Conservation (phyloP, 345 rosid species). For the Arabidopsis thaliana region DNA sequence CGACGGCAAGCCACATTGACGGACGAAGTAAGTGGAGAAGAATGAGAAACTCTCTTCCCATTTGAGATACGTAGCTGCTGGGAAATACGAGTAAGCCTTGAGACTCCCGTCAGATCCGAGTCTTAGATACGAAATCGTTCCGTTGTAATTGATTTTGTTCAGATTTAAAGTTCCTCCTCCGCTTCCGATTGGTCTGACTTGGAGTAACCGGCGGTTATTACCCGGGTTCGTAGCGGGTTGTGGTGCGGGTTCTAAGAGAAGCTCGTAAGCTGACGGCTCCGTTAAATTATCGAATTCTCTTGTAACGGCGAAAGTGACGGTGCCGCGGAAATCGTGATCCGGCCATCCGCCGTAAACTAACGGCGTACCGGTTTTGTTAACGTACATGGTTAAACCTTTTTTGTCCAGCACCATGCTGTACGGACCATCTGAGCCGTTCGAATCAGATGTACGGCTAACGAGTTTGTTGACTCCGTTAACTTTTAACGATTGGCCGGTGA, state of each 20-base stretch:
- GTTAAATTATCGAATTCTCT: slow-evolving; percentile 16
- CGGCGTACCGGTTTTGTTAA: slow-evolving; percentile 48
- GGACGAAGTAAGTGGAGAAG: slow-evolving; percentile 50
- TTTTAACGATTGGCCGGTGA: slow-evolving; percentile 55
- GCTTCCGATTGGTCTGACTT: slow-evolving; percentile 36
- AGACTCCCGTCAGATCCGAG: slow-evolving; percentile 64
- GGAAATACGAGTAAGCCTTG: slow-evolving; percentile 50
- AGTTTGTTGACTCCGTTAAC: slow-evolving; percentile 51
- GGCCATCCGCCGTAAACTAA: slow-evolving; percentile 42
- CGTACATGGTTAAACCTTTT: slow-evolving; percentile 49
- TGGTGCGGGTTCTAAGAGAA: slow-evolving; percentile 43
- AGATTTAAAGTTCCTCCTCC: slow-evolving; percentile 25
- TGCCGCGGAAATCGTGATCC: slow-evolving; percentile 36
- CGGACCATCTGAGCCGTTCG: slow-evolving; percentile 51
- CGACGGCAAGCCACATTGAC: slow-evolving; percentile 47
- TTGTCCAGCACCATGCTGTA: slow-evolving; percentile 61
- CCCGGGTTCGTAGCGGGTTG: slow-evolving; percentile 21
- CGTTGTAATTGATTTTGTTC: slow-evolving; percentile 56
- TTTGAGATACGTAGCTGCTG: slow-evolving; percentile 41
- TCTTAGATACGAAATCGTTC: slow-evolving; percentile 52
- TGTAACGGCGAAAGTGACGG: slow-evolving; percentile 37
- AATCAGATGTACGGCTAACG: slow-evolving; percentile 58
- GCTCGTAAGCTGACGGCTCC: slow-evolving; percentile 41
- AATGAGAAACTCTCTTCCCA: slow-evolving; percentile 56
- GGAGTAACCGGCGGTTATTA: slow-evolving; percentile 40